Percentiles rank a stretch among this genome's conserved stretches.
These are phyloP conservation scores for Brettanomyces bruxellensis DNA, from an alignment of 805 yeast species.

Conservation along the genomic window DNA sequence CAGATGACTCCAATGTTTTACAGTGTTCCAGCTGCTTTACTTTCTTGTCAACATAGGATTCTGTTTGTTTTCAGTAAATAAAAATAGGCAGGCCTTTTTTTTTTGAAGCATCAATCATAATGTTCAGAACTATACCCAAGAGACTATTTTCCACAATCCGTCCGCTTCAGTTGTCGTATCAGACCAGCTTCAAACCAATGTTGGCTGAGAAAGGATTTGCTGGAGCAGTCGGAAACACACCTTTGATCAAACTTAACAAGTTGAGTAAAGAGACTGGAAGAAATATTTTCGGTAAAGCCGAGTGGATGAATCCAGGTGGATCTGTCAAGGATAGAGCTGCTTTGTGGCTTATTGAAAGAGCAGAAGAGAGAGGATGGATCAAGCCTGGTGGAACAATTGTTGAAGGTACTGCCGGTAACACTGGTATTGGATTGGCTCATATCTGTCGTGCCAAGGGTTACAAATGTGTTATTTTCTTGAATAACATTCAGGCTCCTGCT, in stretches of 20 bases:
- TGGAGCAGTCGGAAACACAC: slow-evolving; percentile 91
- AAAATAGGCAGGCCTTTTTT: no score
- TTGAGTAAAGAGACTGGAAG: slow-evolving; percentile 54
- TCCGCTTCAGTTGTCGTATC: slow-evolving; percentile 12
- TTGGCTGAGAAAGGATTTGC: slow-evolving; percentile 60
- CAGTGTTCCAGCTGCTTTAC: no score
- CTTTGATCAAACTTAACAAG: slow-evolving; percentile 54
- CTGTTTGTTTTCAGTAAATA: no score
- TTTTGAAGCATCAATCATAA: neutral
- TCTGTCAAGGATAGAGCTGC: slow-evolving; percentile 92
- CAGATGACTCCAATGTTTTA: no score
- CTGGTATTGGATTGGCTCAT: slow-evolving; percentile 85
- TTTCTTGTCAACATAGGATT: no score
- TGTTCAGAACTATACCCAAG: neutral
- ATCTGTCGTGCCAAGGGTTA: slow-evolving; percentile 79
- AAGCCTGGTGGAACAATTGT: slow-evolving; percentile 78
- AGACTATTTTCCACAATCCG: neutral
- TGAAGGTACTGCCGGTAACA: slow-evolving; percentile 95
- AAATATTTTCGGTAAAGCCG: slow-evolving; percentile 83
- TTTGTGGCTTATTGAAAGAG: slow-evolving; percentile 63
- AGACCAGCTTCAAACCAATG: slow-evolving; percentile 50
- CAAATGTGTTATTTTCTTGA: slow-evolving; percentile 83
- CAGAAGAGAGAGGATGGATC: slow-evolving; percentile 60
- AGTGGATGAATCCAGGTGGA: slow-evolving; percentile 91
- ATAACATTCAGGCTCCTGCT: slow-evolving; percentile 76